These are phyloP conservation scores for Cordyceps fumosorosea DNA, from an alignment of 2,329 filamentous ascomycete genomes.

Conservation along the genomic window DNA sequence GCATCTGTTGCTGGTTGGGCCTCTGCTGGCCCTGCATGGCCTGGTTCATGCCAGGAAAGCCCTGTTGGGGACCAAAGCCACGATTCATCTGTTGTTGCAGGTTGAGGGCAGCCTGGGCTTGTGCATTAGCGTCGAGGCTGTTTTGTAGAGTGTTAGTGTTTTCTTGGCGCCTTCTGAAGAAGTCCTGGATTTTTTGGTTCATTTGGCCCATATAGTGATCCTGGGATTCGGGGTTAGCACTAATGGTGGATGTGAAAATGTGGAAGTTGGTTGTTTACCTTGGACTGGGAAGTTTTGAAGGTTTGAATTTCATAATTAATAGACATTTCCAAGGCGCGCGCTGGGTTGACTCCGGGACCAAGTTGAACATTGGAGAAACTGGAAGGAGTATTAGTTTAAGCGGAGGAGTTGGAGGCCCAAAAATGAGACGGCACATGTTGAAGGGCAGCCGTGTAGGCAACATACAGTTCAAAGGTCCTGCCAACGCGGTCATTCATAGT, in stretches of 20 bases:
- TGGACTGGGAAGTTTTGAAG: conserved; percentile 40
- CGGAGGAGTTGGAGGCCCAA: not conserved
- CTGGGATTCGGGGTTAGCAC: conserved; percentile 28
- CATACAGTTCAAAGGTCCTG: conserved; percentile 38
- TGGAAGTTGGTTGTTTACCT: conserved; percentile 30
- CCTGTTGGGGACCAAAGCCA: conserved; percentile 43
- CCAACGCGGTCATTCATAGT: conserved; percentile 34
- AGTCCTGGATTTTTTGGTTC: conserved; percentile 38
- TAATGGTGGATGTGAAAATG: not conserved
- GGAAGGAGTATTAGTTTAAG: not conserved
- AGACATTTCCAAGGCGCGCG: conserved; percentile 1
- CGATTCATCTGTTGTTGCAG: conserved; percentile 49
- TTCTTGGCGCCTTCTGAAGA: conserved; percentile 43
- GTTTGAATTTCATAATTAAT: conserved; percentile 39
- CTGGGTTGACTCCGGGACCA: conserved; percentile 21
- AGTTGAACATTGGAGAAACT: conserved; percentile 48
- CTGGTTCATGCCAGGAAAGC: conserved; percentile 48
- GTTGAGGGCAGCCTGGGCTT: conserved; percentile 40
- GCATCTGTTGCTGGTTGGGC: conserved; percentile 41
- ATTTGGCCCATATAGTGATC: conserved; percentile 44
- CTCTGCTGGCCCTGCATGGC: conserved; percentile 30
- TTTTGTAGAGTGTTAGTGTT: conserved; percentile 45
- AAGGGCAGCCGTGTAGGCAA: conserved; percentile 6
- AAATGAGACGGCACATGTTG: not conserved
- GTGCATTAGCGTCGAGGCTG: conserved; percentile 40